These are phyloP conservation scores for Fusarium verticillioides DNA, from an alignment of 2,329 filamentous ascomycete species.

Conservation along the genomic window DNA sequence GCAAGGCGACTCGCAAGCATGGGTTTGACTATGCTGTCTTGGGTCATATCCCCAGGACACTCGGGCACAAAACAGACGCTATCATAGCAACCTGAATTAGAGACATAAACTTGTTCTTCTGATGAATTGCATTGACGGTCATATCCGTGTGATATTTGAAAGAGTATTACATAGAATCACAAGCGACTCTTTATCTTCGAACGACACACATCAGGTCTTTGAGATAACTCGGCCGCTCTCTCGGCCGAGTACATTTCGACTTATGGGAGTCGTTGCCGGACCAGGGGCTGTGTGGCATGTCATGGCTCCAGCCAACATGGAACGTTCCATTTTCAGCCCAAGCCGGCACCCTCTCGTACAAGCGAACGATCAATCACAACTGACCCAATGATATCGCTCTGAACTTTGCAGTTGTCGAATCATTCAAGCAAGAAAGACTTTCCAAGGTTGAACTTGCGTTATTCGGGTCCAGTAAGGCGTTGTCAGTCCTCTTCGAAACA, in stretches of 20 bases:
- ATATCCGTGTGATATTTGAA: neutral
- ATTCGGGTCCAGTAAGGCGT: neutral
- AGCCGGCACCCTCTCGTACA: neutral
- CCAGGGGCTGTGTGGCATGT: slow-evolving; percentile 28
- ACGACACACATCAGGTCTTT: neutral
- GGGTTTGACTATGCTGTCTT: slow-evolving; percentile 17
- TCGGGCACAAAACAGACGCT: slow-evolving; percentile 6
- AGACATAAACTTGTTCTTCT: neutral
- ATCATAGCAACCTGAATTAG: slow-evolving; percentile 4
- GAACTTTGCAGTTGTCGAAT: neutral
- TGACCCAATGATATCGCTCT: neutral
- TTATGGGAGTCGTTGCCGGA: slow-evolving; percentile 19
- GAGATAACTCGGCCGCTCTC: slow-evolving; percentile 27
- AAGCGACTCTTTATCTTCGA: neutral
- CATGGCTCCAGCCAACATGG: slow-evolving; percentile 33
- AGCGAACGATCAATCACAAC: neutral
- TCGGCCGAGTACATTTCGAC: slow-evolving; percentile 27
- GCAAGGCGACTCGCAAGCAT: slow-evolving; percentile 1
- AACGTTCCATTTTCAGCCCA: slow-evolving; percentile 35
- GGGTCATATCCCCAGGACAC: slow-evolving; percentile 12
- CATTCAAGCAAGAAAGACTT: neutral
- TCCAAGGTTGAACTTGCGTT: neutral
- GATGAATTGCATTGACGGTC: neutral
- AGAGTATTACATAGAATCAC: neutral
- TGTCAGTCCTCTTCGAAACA: neutral